Percentiles rank a stretch among this genome's conserved stretches.
These are phyloP conservation scores for Colletotrichum lupini DNA, from an alignment of 2,329 filamentous ascomycete genomes.

Conservation along the genomic window DNA sequence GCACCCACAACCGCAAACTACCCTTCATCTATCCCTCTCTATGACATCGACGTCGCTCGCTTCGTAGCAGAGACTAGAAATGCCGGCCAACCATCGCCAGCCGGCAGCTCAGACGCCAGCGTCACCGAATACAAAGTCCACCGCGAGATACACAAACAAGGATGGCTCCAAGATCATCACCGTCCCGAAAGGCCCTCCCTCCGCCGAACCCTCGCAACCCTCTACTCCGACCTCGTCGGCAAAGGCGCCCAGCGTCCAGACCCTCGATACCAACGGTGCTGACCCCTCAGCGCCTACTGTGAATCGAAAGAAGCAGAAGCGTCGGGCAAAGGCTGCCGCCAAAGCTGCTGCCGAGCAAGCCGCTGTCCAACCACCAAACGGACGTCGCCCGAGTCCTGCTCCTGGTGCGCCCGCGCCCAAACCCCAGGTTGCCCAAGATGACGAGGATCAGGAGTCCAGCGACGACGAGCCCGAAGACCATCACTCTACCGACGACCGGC, in stretches of 20 bases:
- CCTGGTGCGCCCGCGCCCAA: conserved; percentile 41
- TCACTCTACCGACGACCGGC: conserved; percentile 51
- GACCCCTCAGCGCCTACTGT: conserved; percentile 61
- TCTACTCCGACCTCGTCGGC: conserved; percentile 60
- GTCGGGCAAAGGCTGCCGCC: conserved; percentile 85
- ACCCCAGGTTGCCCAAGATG: conserved; percentile 53
- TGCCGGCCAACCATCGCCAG: conserved; percentile 66
- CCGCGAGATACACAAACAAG: conserved; percentile 74
- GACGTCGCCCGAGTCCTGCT: conserved; percentile 52
- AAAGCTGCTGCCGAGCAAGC: conserved; percentile 62
- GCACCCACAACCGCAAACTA: conserved; percentile 18
- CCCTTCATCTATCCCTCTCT: conserved; percentile 41
- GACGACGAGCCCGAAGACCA: conserved; percentile 63
- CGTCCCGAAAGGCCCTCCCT: conserved; percentile 65
- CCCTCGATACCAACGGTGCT: conserved; percentile 38
- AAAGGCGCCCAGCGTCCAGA: conserved; percentile 42
- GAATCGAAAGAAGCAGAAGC: conserved; percentile 96
- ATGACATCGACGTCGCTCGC: conserved; percentile 51
- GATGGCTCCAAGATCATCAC: conserved; percentile 78
- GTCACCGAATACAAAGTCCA: conserved; percentile 63
- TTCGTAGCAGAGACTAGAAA: conserved; percentile 48
- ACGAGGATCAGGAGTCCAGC: conserved; percentile 66
- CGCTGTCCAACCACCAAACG: conserved; percentile 48
- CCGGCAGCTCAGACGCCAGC: conserved; percentile 60
- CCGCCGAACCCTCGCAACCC: conserved; percentile 63